These are phyloP conservation scores for Phalaenopsis hybrid DNA, from an alignment of 116 monocot species.

Conservation along the genomic window DNA sequence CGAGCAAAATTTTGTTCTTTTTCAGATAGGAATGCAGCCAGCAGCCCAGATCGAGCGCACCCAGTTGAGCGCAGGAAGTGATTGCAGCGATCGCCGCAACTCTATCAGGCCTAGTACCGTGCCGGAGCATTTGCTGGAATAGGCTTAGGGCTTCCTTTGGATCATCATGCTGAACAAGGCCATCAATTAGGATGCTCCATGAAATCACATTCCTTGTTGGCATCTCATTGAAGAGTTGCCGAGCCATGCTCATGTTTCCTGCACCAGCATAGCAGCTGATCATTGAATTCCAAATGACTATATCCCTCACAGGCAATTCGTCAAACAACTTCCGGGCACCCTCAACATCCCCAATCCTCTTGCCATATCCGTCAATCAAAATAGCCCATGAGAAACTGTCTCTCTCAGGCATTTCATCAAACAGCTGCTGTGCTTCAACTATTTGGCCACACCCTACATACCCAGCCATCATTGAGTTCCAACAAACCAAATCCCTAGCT, in stretches of 20 bases:
- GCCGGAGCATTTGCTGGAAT: constrained; percentile 28
- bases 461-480: constrained; percentile 45
- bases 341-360: constrained; percentile 13
- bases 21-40: constrained; percentile 48
- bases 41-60: constrained; percentile 42
- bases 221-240: constrained; percentile 43
- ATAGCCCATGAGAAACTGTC: constrained; percentile 41
- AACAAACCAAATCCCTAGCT: constrained; percentile 37
- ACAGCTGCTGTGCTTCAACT: constrained; percentile 26
- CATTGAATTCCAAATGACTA: constrained; percentile 56
- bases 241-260: constrained; percentile 25
- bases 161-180: constrained; percentile 27
- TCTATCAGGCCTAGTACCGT: constrained; percentile 24
- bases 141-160: constrained; percentile 30
- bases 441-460: constrained; percentile 17
- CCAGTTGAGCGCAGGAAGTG: constrained; percentile 39
- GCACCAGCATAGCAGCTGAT: constrained; percentile 26
- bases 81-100: constrained; percentile 28
- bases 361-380: constrained; percentile 46
- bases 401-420: constrained; percentile 46
- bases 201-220: constrained; percentile 35
- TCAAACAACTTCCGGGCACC: constrained; percentile 40
- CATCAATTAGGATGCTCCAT: constrained; percentile 45
- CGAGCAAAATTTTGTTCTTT: constrained; percentile 26
- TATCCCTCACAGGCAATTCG: constrained; percentile 18